Percentiles rank a stretch among this genome's conserved stretches.
phyloP scores from a whole-genome alignment of 805 yeast genomes.

The Suhomyces canberraensis region DNA sequence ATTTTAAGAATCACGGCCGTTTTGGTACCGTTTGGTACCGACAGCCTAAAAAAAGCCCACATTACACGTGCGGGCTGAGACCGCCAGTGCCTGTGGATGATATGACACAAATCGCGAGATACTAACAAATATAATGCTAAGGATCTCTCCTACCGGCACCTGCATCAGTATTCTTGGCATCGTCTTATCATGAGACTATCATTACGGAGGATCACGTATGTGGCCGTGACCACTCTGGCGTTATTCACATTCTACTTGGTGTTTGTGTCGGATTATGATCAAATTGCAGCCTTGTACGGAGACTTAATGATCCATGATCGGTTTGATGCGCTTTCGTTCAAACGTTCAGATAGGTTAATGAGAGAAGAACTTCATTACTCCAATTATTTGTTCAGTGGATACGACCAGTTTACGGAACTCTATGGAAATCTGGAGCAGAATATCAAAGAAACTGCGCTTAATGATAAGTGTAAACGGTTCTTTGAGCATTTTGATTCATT shows the following conservation, averaged over 20 bases:
- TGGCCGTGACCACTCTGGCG: conserved; percentile 1
- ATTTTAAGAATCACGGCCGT: no score
- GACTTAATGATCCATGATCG: conserved; percentile 3
- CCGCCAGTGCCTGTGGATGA: no score
- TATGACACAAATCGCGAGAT: no score
- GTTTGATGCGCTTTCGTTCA: conserved; percentile 10
- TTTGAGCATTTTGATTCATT: conserved; percentile 17
- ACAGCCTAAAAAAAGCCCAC: no score
- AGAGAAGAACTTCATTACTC: conserved; percentile 20
- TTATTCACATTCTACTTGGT: neutral
- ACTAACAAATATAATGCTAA: no score
- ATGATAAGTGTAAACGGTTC: conserved; percentile 23
- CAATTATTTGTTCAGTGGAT: conserved; percentile 20
- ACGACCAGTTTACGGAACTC: conserved; percentile 14
- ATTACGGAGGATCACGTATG: conserved; percentile 2
- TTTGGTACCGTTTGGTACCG: no score
- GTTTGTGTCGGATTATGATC: neutral
- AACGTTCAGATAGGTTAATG: conserved; percentile 11
- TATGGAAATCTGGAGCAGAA: conserved; percentile 4
- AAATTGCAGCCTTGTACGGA: neutral
- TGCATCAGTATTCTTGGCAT: no score
- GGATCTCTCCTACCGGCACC: no score
- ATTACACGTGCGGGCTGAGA: no score
- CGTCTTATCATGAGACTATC: conserved; percentile 9
- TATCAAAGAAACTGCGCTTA: conserved; percentile 11